Evolutionary conservation across 192 early-diverging fungal species (phyloP), one percentile per base, ranked within the genome.

Genomic region (Mortierella claussenii): DNA sequence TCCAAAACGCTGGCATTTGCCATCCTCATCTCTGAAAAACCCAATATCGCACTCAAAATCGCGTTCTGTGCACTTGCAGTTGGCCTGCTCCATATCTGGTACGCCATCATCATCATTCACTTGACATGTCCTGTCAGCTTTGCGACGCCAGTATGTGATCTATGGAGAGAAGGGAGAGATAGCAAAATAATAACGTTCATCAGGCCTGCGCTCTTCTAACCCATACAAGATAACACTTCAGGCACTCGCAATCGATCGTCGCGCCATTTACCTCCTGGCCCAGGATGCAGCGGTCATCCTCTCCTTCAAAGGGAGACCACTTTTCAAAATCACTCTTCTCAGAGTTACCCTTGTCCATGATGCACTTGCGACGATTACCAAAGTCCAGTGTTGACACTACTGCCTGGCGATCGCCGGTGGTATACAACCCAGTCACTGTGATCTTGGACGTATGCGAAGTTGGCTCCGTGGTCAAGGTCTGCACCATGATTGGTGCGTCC

Each of bases 11-110:
- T 81, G 82, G 55, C 95, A 96, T 43, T 86, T 62, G 40, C 89
- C 89, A 17, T 88, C 71, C 30, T 79, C 84, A 53, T 94, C 82
- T 30, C 82, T 86, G 85, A 89, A 96, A 69, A 93, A 98, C 11
- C 88, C 86, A 83, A 88, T 84, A 42, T 91, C 94, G 68, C 97
- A 98, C 87, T 96, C 95, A 69, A 81, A 98, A 80, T 98, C 97
- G 21, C 71, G 79, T 4, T 86, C 65, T 3, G 86, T 82, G 75
- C 97, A 98, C 66, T 82, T 70, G 80, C 97, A 98, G 27, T 73
- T 64, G 27, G 88, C 66, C 20, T 66, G 54, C 18, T 79, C 75
- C 9, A 78, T 84, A 11, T 82, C 71, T 7, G 87, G 83, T 23
- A 81, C 65, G 13, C 83, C 68, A 66, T 93, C 90, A 45, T 89